Conservation (phyloP, 441 rosid species). For the Adansonia gregorii region DNA sequence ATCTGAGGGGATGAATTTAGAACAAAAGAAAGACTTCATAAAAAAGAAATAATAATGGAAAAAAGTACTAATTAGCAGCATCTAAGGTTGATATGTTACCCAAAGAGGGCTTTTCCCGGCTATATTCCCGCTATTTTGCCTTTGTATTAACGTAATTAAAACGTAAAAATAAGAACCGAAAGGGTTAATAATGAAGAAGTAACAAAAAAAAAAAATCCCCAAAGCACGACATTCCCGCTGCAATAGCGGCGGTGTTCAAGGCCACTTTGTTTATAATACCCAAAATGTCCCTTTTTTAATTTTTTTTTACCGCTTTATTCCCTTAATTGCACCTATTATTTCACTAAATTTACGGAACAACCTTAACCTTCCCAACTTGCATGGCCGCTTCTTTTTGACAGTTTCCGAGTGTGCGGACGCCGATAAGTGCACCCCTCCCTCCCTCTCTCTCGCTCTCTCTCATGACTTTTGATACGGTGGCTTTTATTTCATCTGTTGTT, state of each 20-base stretch:
- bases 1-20: slow-evolving; percentile 31
- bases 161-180: not conserved
- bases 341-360: slow-evolving; percentile 44
- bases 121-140: slow-evolving; percentile 33
- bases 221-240: slow-evolving; percentile 67
- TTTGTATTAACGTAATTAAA: slow-evolving; percentile 28
- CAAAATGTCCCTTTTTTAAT: slow-evolving; percentile 16
- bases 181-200: not conserved
- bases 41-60: not conserved
- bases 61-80: not conserved
- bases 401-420: slow-evolving; percentile 42
- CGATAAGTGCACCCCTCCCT: slow-evolving; percentile 34
- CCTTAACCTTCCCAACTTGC: slow-evolving; percentile 34
- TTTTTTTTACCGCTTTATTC: slow-evolving; percentile 8
- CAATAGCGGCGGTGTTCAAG: slow-evolving; percentile 63
- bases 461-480: slow-evolving; percentile 16
- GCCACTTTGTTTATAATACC: slow-evolving; percentile 13
- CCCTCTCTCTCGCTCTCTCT: not conserved
- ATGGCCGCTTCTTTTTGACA: slow-evolving; percentile 29
- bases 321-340: slow-evolving; percentile 38
- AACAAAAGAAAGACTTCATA: slow-evolving; percentile 21
- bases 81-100: not conserved
- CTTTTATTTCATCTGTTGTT: not conserved
- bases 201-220: not conserved
- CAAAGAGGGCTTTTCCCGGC: slow-evolving; percentile 15